Conservation (phyloP, 495 filamentous ascomycete species). For the Pseudomonodictys pantanalensis region DNA sequence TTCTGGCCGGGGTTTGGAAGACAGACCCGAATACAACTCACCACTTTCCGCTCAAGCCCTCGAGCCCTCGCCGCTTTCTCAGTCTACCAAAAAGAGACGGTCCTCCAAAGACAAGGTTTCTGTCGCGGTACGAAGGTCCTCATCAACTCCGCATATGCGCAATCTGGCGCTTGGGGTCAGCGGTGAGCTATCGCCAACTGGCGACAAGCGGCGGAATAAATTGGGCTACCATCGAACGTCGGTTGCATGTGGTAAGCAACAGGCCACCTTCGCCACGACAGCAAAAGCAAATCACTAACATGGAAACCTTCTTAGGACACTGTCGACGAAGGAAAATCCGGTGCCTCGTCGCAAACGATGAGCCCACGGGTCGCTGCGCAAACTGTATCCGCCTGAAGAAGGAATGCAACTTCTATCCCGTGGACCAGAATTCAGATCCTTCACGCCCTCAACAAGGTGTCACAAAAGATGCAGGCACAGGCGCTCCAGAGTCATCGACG, state of each 20-base stretch:
- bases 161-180: constrained; percentile 46
- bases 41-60: constrained; percentile 5
- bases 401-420: constrained; percentile 90
- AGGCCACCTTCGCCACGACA: background rate
- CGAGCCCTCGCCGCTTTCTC: constrained; percentile 6
- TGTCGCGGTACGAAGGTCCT: constrained; percentile 56
- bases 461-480: constrained; percentile 16
- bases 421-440: constrained; percentile 68
- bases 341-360: constrained; percentile 76
- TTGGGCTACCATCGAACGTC: constrained; percentile 96
- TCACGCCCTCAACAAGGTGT: constrained; percentile 22
- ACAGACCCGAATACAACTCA: constrained; percentile 1
- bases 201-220: constrained; percentile 92
- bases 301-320: constrained; percentile 59
- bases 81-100: constrained; percentile 23
- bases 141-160: constrained; percentile 66
- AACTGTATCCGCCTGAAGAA: constrained; percentile 97
- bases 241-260: constrained; percentile 88
- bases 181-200: constrained; percentile 48
- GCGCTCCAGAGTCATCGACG: constrained; percentile 31
- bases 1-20: background rate
- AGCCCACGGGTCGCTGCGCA: constrained; percentile 79
- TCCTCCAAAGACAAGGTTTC: constrained; percentile 34
- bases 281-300: background rate
- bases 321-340: constrained; percentile 94